These are phyloP conservation scores for Pelargonium nanum DNA, from an alignment of 345 rosid genomes.

Conservation along the genomic window DNA sequence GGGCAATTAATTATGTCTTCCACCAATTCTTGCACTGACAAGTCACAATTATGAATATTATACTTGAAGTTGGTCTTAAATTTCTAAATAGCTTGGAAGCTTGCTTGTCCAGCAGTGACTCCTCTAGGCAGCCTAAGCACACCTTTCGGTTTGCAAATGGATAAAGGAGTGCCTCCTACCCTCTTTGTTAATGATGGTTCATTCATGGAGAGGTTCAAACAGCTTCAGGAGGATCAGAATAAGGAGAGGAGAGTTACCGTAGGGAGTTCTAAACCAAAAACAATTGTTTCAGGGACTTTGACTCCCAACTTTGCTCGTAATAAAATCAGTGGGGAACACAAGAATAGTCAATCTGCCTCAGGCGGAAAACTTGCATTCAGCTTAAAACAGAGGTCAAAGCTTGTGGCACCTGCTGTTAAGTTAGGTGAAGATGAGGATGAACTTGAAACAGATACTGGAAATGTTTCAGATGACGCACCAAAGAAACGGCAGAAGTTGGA, in stretches of 20 bases:
- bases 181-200: constrained; percentile 96
- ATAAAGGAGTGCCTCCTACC: constrained; percentile 55
- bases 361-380: constrained; percentile 95
- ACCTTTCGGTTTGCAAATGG: constrained; percentile 46
- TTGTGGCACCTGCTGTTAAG: constrained; percentile 71
- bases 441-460: constrained; percentile 45
- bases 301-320: constrained; percentile 31
- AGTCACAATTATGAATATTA: neutral
- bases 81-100: constrained; percentile 42
- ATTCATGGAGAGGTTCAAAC: constrained; percentile 97
- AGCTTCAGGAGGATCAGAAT: constrained; percentile 72
- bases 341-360: constrained; percentile 24
- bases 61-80: neutral
- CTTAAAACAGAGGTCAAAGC: constrained; percentile 91
- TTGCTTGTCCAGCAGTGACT: constrained; percentile 48
- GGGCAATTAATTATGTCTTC: neutral
- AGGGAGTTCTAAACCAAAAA: constrained; percentile 58
- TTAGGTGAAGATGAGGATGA: constrained; percentile 83
- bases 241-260: constrained; percentile 19
- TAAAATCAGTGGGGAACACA: constrained; percentile 34
- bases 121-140: constrained; percentile 19
- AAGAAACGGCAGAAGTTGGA: constrained; percentile 66
- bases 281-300: constrained; percentile 38
- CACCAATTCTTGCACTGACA: neutral
- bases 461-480: constrained; percentile 33